Evolutionary conservation across 768 basidiomycete species (phyloP), one percentile per base, ranked within the genome.

Genomic region (Russula ochroleuca): DNA sequence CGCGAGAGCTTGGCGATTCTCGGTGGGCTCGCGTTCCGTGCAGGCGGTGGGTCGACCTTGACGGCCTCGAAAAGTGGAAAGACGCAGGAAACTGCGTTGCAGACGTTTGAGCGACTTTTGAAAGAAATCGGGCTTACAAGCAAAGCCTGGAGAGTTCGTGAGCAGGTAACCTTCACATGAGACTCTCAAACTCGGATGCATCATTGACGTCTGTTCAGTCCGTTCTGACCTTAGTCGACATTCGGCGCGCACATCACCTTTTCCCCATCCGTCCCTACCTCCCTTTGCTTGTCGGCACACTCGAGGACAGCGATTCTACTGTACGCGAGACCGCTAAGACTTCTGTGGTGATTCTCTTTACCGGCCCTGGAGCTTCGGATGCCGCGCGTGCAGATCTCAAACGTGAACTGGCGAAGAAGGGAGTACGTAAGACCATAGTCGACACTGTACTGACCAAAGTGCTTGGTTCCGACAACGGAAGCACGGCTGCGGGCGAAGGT

Each of bases 361-460:
- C 92, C 1, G 90, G 91, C 17, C 82, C 88, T 0, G 84, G 83
- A 5, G 92, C 93, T 15, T 85, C 87, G 3, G 88, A 95, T 71
- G 86, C 85, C 9, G 97, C 97, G 3, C 86, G 92, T 57, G 85
- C 94, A 5, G 96, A 98, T 73, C 79, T 98, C 59, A 98, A 97
- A 80, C 94, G 93, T 72, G 89, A 93, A 72, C 81, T 98, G 80
- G 73, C 81, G 2, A 92, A 88, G 77, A 92, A 91, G 73, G 83
- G 83, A 47, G 90, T 97, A 48, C 83, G 93, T 38, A 96, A 95
- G 76, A 83, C 85, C 5, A 94, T 95, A 51, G 85, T 88, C 15
- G 95, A 98, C 65, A 80, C 80, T 57, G 85, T 98, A 17, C 80
- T 94, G 8, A 75, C 78, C 59, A 87, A 85, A 72, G 78, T 93